These are phyloP conservation scores for Daldinia childiae DNA, from an alignment of 495 filamentous ascomycete species.

Conservation along the genomic window DNA sequence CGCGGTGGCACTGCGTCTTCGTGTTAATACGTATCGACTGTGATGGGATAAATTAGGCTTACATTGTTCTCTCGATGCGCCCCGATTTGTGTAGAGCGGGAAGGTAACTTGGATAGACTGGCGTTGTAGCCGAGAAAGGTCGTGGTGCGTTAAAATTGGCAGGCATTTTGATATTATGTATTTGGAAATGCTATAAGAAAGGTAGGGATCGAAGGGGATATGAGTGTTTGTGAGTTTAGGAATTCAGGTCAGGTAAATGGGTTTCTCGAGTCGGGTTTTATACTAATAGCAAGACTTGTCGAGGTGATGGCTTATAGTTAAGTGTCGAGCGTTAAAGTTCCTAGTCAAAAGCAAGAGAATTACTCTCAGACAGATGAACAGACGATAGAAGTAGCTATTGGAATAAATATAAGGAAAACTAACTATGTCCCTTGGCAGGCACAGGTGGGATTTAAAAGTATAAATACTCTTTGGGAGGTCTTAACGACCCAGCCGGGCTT, in stretches of 20 bases:
- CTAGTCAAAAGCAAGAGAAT: not conserved
- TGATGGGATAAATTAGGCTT: constrained; percentile 8
- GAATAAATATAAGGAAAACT: not conserved
- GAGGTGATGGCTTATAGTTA: not conserved
- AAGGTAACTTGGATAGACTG: constrained; percentile 56
- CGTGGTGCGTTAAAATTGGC: constrained; percentile 37
- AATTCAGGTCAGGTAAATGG: not conserved
- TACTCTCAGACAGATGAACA: not conserved
- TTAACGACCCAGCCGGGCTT: not conserved
- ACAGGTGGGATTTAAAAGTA: not conserved
- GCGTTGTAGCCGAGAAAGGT: constrained; percentile 53
- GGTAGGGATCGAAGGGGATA: not conserved
- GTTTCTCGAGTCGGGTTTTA: not conserved
- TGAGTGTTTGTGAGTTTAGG: not conserved
- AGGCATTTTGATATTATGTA: constrained; percentile 41
- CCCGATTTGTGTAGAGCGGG: constrained; percentile 50
- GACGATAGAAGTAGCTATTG: not conserved
- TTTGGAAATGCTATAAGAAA: not conserved
- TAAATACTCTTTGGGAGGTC: not conserved
- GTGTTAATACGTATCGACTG: constrained; percentile 4
- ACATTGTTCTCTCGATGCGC: constrained; percentile 52
- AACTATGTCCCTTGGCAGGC: not conserved
- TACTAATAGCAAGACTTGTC: too few species aligned
- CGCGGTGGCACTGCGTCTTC: constrained; percentile 47
- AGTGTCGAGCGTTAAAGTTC: not conserved